Evolutionary conservation across 331 rosid species (phyloP).

Genomic region (Saraca asoca): DNA sequence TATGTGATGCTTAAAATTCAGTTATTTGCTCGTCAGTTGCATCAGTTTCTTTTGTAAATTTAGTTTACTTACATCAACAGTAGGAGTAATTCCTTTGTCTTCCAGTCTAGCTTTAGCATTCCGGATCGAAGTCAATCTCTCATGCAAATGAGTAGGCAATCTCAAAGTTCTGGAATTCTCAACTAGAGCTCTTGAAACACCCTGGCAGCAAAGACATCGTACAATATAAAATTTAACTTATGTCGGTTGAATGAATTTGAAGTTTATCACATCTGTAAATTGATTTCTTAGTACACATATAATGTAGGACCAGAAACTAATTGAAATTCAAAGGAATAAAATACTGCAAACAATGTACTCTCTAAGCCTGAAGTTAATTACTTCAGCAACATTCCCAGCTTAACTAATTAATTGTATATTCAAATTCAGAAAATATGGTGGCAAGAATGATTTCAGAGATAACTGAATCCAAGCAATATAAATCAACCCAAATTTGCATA

Average conservation of each 20-base stretch:
- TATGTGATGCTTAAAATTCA: conserved; percentile 2
- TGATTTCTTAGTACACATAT: conserved; percentile 9
- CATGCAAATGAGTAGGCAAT: conserved; percentile 82
- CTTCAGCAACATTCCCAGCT: not conserved
- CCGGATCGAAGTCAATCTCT: conserved; percentile 82
- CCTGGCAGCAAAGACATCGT: conserved; percentile 50
- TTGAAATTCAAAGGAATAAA: not conserved
- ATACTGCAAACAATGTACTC: conserved; percentile 8
- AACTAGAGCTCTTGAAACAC: conserved; percentile 88
- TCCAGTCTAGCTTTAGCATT: conserved; percentile 74
- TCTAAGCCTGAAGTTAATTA: conserved; percentile 20
- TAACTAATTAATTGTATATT: conserved; percentile 20
- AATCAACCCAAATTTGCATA: conserved; percentile 1
- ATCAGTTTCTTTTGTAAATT: conserved; percentile 17
- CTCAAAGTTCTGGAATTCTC: conserved; percentile 91
- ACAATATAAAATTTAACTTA: not conserved
- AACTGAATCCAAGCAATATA: not conserved
- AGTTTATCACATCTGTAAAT: conserved; percentile 8
- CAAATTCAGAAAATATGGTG: conserved; percentile 13
- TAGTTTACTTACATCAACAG: conserved; percentile 75
- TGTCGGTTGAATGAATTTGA: conserved; percentile 22
- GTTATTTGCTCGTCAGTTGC: conserved; percentile 10
- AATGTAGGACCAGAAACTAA: conserved; percentile 13
- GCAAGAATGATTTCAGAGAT: not conserved
- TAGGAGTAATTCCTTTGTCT: conserved; percentile 88